phyloP scores from a whole-genome alignment of 345 rosid species.

The Cardamine resedifolia region DNA sequence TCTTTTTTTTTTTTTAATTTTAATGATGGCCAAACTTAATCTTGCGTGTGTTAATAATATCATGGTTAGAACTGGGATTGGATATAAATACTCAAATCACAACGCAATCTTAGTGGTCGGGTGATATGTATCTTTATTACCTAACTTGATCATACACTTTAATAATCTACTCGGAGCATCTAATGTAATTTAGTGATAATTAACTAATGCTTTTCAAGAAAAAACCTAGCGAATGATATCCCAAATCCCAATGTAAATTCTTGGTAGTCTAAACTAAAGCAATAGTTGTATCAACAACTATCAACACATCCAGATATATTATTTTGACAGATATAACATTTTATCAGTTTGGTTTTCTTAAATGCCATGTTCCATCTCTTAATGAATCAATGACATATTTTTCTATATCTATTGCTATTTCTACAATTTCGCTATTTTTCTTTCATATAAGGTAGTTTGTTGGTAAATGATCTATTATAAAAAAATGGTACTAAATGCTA shows the following conservation, averaged over 20 bases:
- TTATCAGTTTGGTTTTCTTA: not conserved
- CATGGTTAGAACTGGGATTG: slow-evolving; percentile 7
- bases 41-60: not conserved
- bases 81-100: not conserved
- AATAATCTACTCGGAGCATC: not conserved
- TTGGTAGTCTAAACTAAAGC: not conserved
- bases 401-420: not conserved
- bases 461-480: not conserved
- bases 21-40: not conserved
- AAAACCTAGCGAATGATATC: slow-evolving; percentile 8
- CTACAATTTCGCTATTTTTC: too few species aligned
- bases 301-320: not conserved
- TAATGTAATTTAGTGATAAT: not conserved
- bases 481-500: not conserved
- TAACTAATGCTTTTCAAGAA: not conserved
- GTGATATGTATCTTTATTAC: not conserved
- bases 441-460: not conserved
- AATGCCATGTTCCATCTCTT: not conserved
- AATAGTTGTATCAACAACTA: not conserved
- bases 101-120: slow-evolving; percentile 1
- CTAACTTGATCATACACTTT: not conserved
- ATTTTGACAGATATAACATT: not conserved
- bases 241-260: slow-evolving; percentile 29
- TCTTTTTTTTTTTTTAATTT: too few species aligned
- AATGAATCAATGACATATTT: not conserved